Percentiles rank a stretch among this genome's conserved stretches.
Conservation (phyloP, 1,284 basidiomycete species). For the Pseudozyma thailandica region DNA sequence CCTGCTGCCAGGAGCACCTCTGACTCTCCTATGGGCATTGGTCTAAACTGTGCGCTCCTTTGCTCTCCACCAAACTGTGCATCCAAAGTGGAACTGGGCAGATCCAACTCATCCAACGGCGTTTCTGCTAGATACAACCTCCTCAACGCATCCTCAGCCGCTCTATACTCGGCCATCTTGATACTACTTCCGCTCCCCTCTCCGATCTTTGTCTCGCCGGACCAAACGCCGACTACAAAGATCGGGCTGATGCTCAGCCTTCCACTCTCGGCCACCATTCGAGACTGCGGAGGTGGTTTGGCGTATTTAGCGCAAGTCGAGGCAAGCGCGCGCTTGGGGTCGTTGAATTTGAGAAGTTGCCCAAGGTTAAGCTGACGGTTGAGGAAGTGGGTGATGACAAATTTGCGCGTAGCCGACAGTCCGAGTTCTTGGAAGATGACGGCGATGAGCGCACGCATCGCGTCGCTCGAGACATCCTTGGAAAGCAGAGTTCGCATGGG, state of each 20-base stretch:
- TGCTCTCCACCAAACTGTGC: slow-evolving; percentile 10
- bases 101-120: slow-evolving; percentile 74
- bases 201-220: slow-evolving; percentile 83
- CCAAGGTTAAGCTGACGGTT: slow-evolving; percentile 73
- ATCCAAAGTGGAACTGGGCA: slow-evolving; percentile 60
- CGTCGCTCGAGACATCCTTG: slow-evolving; percentile 66
- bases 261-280: slow-evolving; percentile 91
- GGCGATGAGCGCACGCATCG: slow-evolving; percentile 71
- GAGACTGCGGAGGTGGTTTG: slow-evolving; percentile 66
- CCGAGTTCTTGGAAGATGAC: slow-evolving; percentile 71
- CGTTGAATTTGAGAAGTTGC: slow-evolving; percentile 82
- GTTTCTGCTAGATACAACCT: slow-evolving; percentile 76
- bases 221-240: slow-evolving; percentile 92
- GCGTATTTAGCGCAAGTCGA: slow-evolving; percentile 66
- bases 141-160: slow-evolving; percentile 84
- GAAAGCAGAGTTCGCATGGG: slow-evolving; percentile 43
- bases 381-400: slow-evolving; percentile 52
- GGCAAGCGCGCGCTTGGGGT: slow-evolving; percentile 68
- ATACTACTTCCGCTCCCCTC: slow-evolving; percentile 94
- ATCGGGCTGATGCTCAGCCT: slow-evolving; percentile 86
- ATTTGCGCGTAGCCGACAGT: slow-evolving; percentile 41
- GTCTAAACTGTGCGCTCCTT: not conserved
- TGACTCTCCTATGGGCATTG: not conserved
- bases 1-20: too few relatives aligned
- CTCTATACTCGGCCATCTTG: slow-evolving; percentile 93